Percentiles rank a stretch among this genome's conserved stretches.
Evolutionary conservation across 768 basidiomycete genomes (phyloP).

Genomic region (Podaxis carcinomalis): DNA sequence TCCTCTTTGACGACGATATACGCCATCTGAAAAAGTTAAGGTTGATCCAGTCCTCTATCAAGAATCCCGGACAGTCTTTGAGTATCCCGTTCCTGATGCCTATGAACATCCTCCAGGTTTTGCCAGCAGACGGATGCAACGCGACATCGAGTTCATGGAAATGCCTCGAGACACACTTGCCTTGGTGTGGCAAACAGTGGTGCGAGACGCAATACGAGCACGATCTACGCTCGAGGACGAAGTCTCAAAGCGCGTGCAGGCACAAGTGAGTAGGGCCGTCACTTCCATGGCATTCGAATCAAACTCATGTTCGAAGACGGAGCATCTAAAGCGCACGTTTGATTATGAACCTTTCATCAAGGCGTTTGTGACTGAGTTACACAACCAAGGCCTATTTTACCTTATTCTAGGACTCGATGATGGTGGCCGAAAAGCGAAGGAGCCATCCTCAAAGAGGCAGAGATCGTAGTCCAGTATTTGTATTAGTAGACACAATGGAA

Average conservation of each 20-base stretch:
- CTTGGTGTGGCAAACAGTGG: constrained; percentile 43
- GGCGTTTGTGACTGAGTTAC: constrained; percentile 38
- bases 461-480: not conserved
- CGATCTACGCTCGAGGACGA: constrained; percentile 48
- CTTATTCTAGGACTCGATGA: constrained; percentile 35
- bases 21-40: constrained; percentile 18
- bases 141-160: constrained; percentile 39
- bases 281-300: not conserved
- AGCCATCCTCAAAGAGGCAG: not conserved
- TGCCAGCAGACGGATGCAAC: constrained; percentile 37
- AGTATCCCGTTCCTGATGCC: constrained; percentile 16
- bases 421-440: constrained; percentile 24
- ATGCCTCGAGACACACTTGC: constrained; percentile 34
- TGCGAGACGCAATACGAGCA: constrained; percentile 33
- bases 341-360: constrained; percentile 61
- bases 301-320: constrained; percentile 32
- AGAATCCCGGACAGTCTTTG: constrained; percentile 22
- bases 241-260: constrained; percentile 33
- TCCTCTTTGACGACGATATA: not conserved
- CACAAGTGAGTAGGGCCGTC: constrained; percentile 35
- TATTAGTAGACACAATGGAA: no score
- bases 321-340: constrained; percentile 53
- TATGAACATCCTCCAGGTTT: constrained; percentile 37
- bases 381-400: constrained; percentile 44
- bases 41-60: constrained; percentile 34